Evolutionary conservation across 2,329 filamentous ascomycete species (phyloP), one percentile per base, ranked within the genome.

Genomic region (Pseudogymnoascus sp.): DNA sequence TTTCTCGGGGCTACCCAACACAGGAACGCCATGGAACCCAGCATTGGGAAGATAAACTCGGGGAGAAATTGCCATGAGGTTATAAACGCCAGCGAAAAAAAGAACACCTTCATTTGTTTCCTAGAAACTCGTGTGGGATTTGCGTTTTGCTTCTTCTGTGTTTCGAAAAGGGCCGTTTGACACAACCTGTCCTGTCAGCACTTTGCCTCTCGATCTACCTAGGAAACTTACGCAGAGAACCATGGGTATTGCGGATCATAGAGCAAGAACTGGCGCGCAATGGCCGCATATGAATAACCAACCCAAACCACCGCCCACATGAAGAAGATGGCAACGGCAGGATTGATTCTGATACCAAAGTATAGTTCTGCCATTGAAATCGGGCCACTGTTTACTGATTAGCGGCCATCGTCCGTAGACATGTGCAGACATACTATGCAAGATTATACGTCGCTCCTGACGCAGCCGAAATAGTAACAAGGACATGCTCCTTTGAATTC

Each of bases 1-100:
- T 85, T 86, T 14, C 77, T 76, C 1, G 83, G 84, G 2, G 84
- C 84, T 2, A 87, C 82, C 84, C 84, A 87, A 73, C 84, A 87
- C 4, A 87, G 76, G 60, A 86, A 85, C 2, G 84, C 83, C 6
- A 87, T 75, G 0, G 84, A 86, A 6, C 79, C 82, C 1, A 84
- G 75, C 70, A 87, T 82, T 0, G 84, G 84, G 63, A 86, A 86
- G 1, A 81, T 77, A 61, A 79, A 87, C 69, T 87, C 84, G 0
- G 84, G 84, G 0, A 87, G 72, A 65, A 87, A 86, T 64, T 87
- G 83, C 84, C 84, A 87, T 0, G 84, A 66, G 0, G 79, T 83
- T 61, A 85, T 77, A 3, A 76, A 83, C 0, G 80, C 64, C 0
- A 87, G 74, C 0, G 79, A 77, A 8, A 76, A 71, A 72, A 85